Base-by-base conservation (phyloP, 192 early-diverging fungal genomes). In the Coemansia sp. region DNA sequence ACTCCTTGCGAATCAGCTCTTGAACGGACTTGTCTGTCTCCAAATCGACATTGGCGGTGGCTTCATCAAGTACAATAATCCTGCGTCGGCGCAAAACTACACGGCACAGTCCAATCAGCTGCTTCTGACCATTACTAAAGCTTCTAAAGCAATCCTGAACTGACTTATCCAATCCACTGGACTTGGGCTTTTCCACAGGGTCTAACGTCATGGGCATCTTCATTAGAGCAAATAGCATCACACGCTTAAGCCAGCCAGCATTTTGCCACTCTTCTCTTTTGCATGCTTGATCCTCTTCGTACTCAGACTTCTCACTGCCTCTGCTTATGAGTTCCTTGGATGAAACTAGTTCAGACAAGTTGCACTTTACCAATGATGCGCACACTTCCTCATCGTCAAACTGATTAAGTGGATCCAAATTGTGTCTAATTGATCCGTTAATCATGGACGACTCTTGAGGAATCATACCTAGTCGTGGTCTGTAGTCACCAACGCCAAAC, bases 381-480 rank as follows among this genome's bases (percentile, higher is more conserved):
- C 70, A 72, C 58, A 72, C 66, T 17, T 66, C 46, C 22, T 72
- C 64, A 7, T 55, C 36, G 15, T 55, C 36, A 17, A 50, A 72
- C 45, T 72, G 45, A 10, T 71, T 61, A 19, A 90, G 86, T 5
- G 90, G 91, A 62, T 92, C 90, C 48, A 92, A 65, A 69, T 92
- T 92, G 50, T 75, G 66, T 1, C 88, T 78, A 56, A 91, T 67
- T 3, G 88, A 82, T 3, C 90, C 89, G 48, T 72, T 77, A 61
- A 91, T 87, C 22, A 91, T 61, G 5, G 85, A 79, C 3, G 90
- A 87, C 36, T 91, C 90, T 70, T 89, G 88, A 9, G 88, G 87
- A 53, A 89, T 88, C 50, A 69, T 22, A 22, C 22, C 22, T 22
- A 22, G 22, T 22, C 22, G 22, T 1, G 22, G 22, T 22, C 22